phyloP scores from a whole-genome alignment of 257 asterid genomes.

The Capsicum chinense region DNA sequence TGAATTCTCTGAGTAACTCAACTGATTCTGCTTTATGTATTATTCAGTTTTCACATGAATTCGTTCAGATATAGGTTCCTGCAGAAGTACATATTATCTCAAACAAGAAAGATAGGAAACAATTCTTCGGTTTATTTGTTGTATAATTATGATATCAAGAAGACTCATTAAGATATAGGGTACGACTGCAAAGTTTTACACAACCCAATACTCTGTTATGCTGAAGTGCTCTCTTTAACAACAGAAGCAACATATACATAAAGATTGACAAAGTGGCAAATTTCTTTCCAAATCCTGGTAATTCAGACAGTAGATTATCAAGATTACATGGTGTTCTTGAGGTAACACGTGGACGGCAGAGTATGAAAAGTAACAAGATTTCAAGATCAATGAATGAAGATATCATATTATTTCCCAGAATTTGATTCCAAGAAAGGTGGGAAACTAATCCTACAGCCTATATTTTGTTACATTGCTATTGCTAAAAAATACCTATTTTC shows the following conservation, averaged over 20 bases:
- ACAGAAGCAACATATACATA: background rate
- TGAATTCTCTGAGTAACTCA: slow-evolving; percentile 2
- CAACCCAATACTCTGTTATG: no score
- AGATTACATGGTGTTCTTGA: slow-evolving; percentile 2
- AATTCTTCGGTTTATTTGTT: background rate
- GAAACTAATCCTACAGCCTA: background rate
- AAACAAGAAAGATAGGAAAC: background rate
- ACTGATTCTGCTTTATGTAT: background rate
- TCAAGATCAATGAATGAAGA: slow-evolving; percentile 16
- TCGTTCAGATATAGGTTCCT: background rate
- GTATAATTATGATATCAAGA: background rate
- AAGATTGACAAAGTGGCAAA: background rate
- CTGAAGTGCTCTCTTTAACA: background rate
- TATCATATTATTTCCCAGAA: slow-evolving; percentile 13
- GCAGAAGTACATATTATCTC: background rate
- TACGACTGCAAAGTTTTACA: background rate
- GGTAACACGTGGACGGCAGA: background rate
- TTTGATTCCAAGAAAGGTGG: background rate
- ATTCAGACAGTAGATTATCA: background rate
- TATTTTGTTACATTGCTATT: slow-evolving; percentile 20
- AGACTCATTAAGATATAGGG: background rate
- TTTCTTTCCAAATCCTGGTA: background rate
- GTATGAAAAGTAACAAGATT: background rate
- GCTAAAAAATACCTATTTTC: slow-evolving; percentile 6
- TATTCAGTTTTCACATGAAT: background rate